These are phyloP conservation scores for Neostapfia colusana DNA, from an alignment of 176 grass and related monocot species.

Conservation along the genomic window DNA sequence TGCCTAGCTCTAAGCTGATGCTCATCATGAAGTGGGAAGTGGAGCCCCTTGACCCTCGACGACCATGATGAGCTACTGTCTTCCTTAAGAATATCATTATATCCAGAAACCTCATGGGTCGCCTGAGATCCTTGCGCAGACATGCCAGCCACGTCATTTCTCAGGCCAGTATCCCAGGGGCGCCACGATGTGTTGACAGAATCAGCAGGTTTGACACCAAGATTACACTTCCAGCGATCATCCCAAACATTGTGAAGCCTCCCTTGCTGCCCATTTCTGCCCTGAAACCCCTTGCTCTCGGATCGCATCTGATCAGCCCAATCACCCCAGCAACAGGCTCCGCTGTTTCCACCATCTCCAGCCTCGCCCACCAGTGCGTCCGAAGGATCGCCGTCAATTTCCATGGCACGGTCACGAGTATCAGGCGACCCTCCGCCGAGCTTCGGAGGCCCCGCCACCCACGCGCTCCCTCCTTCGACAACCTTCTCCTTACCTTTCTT, in stretches of 20 bases:
- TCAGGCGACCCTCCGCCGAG: background rate
- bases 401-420: background rate
- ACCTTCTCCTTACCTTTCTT: constrained; percentile 26
- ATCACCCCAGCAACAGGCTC: constrained; percentile 4
- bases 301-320: background rate
- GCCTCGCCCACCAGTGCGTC: background rate
- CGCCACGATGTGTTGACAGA: background rate
- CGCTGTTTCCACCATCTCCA: background rate
- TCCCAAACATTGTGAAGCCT: no score
- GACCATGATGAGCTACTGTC: constrained; percentile 30
- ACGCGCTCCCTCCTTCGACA: constrained; percentile 8
- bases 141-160: background rate
- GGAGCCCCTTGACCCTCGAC: constrained; percentile 39
- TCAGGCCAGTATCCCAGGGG: background rate
- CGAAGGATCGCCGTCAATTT: constrained; percentile 20
- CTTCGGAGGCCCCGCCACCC: constrained; percentile 10
- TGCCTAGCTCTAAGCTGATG: no score
- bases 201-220: constrained; percentile 30
- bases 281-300: constrained; percentile 4
- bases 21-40: no score
- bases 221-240: constrained; percentile 20
- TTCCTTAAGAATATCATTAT: constrained; percentile 29
- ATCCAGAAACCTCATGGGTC: background rate
- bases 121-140: constrained; percentile 10
- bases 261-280: background rate